Conservation (phyloP, 768 basidiomycete genomes). For the Lactarius vividus region DNA sequence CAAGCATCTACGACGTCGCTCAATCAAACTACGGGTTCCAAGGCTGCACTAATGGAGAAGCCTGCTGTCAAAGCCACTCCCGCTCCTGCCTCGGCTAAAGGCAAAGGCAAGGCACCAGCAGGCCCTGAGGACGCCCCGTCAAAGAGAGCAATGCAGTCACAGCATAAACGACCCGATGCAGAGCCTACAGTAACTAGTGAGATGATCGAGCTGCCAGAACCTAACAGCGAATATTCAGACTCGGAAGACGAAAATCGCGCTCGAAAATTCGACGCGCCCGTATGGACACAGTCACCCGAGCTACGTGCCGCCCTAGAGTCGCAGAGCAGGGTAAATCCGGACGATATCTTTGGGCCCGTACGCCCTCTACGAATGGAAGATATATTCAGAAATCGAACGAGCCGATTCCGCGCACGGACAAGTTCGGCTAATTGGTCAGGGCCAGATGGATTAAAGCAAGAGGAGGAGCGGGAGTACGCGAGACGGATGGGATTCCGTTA, state of each 20-base stretch:
- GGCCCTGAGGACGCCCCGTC: constrained; percentile 49
- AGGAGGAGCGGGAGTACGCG: constrained; percentile 87
- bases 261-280: constrained; percentile 69
- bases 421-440: constrained; percentile 97
- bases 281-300: constrained; percentile 92
- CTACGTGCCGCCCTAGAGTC: constrained; percentile 72
- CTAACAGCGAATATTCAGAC: constrained; percentile 95
- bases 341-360: constrained; percentile 90
- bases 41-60: constrained; percentile 30
- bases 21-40: constrained; percentile 20
- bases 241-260: constrained; percentile 87
- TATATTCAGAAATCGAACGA: constrained; percentile 76
- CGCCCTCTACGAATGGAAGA: constrained; percentile 89
- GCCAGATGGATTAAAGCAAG: constrained; percentile 78
- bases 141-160: constrained; percentile 58
- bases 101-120: constrained; percentile 52
- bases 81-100: constrained; percentile 40
- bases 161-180: constrained; percentile 50
- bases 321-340: constrained; percentile 86
- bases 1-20: constrained; percentile 20
- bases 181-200: constrained; percentile 59
- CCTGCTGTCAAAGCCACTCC: constrained; percentile 40
- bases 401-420: constrained; percentile 82
- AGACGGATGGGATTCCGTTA: constrained; percentile 82
- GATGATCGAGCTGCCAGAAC: constrained; percentile 89